Percentiles rank a stretch among this genome's conserved stretches.
These are phyloP conservation scores for Bacidia gigantensis DNA, from an alignment of 495 filamentous ascomycete species.

Conservation along the genomic window DNA sequence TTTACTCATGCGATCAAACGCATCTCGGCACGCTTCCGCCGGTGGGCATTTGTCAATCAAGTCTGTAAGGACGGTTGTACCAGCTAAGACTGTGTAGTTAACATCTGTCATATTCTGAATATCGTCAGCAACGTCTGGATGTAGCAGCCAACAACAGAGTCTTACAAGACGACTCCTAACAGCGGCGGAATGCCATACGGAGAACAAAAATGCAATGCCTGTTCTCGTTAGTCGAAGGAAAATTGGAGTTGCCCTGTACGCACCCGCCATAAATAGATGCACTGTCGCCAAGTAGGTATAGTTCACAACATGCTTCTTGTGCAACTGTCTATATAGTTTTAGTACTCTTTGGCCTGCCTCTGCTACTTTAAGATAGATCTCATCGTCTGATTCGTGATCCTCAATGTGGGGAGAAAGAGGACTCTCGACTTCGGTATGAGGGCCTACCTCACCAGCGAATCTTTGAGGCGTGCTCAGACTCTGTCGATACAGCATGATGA, in stretches of 20 bases:
- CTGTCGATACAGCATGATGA: constrained; percentile 91
- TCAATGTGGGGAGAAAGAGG: constrained; percentile 41
- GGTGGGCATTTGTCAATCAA: constrained; percentile 67
- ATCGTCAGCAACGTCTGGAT: neutral
- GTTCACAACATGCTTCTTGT: constrained; percentile 78
- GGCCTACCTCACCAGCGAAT: constrained; percentile 64
- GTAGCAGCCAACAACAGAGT: constrained; percentile 4
- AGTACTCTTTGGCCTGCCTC: constrained; percentile 89
- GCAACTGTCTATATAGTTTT: constrained; percentile 78
- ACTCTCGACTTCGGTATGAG: constrained; percentile 52
- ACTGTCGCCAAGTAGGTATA: constrained; percentile 96
- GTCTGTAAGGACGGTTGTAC: constrained; percentile 72
- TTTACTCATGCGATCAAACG: constrained; percentile 89
- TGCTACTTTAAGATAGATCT: constrained; percentile 83
- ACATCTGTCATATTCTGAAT: constrained; percentile 79
- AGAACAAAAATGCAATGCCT: constrained; percentile 91
- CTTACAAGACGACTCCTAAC: constrained; percentile 73
- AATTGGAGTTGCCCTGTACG: constrained; percentile 19
- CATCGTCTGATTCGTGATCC: constrained; percentile 70
- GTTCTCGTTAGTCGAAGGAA: neutral
- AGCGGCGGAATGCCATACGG: constrained; percentile 88
- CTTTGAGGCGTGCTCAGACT: constrained; percentile 76
- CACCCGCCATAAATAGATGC: constrained; percentile 93
- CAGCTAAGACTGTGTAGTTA: constrained; percentile 90
- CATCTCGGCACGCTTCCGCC: constrained; percentile 76